phyloP scores from a whole-genome alignment of 768 basidiomycete genomes.

The Boletus eberwhitei region DNA sequence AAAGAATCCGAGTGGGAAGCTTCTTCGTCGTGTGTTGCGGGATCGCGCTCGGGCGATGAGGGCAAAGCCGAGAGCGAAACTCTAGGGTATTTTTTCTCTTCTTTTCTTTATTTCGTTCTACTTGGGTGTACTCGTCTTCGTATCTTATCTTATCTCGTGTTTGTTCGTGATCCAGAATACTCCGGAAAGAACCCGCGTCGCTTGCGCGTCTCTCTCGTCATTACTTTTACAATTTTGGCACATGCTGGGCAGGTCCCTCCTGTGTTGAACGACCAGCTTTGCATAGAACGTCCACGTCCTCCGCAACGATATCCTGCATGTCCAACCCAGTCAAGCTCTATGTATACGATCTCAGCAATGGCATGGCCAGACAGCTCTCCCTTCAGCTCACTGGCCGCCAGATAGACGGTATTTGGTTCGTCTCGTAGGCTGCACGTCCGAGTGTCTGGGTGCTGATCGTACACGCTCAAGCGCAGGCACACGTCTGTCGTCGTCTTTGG shows the following conservation, averaged over 20 bases:
- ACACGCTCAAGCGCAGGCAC: constrained; percentile 55
- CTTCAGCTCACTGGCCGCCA: constrained; percentile 80
- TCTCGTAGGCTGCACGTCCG: constrained; percentile 1
- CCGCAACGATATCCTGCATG: constrained; percentile 10
- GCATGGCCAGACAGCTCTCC: constrained; percentile 77
- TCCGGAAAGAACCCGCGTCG: background rate
- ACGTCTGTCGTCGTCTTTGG: constrained; percentile 87
- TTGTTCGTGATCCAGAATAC: background rate
- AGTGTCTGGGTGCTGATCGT: constrained; percentile 5
- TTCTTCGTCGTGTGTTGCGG: constrained; percentile 49
- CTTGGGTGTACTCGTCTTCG: too few relatives aligned
- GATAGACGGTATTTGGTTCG: constrained; percentile 91
- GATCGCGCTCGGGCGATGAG: constrained; percentile 42
- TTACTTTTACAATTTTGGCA: background rate
- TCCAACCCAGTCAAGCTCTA: constrained; percentile 66
- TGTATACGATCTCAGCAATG: constrained; percentile 89
- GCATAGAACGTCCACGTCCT: background rate
- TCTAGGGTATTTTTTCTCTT: constrained; percentile 6
- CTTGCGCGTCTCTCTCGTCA: constrained; percentile 15
- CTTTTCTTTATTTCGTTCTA: background rate
- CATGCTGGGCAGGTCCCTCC: background rate
- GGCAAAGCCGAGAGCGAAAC: constrained; percentile 20
- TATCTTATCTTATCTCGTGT: constrained; percentile 23
- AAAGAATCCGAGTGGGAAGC: constrained; percentile 61
- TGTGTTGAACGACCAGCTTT: background rate